Percentiles rank a stretch among this genome's conserved stretches.
These are phyloP conservation scores for Tilletia indica DNA, from an alignment of 1,284 basidiomycete genomes.

Conservation along the genomic window DNA sequence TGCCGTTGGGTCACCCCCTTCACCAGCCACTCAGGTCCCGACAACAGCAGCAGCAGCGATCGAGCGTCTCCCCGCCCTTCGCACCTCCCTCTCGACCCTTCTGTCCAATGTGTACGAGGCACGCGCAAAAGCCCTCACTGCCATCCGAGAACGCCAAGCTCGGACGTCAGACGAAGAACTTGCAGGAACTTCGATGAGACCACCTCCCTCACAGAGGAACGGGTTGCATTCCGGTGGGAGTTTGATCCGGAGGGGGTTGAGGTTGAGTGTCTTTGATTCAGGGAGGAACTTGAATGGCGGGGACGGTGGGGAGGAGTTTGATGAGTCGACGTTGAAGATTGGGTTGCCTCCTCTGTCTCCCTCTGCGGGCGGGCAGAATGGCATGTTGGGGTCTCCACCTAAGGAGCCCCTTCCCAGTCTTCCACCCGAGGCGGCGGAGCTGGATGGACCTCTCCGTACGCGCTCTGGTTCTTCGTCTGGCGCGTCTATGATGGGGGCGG, in stretches of 20 bases:
- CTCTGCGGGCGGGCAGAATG: neutral
- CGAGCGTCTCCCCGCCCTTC: conserved; percentile 7
- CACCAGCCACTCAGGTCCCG: neutral
- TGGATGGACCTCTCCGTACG: neutral
- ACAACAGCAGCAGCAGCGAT: neutral
- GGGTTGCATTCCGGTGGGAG: neutral
- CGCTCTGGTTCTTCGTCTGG: neutral
- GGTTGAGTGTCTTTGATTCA: no score
- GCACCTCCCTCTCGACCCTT: neutral
- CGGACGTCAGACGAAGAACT: neutral
- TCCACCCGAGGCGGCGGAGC: neutral
- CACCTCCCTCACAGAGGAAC: no score
- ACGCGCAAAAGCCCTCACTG: neutral
- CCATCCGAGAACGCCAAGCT: neutral
- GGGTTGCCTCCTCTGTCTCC: neutral
- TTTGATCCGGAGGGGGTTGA: no score
- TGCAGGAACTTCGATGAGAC: neutral
- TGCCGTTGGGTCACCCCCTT: neutral
- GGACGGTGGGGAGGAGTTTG: no score
- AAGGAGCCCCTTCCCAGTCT: conserved; percentile 1
- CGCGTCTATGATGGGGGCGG: neutral
- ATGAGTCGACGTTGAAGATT: no score
- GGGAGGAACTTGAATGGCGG: no score
- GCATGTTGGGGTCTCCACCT: neutral
- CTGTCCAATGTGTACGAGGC: neutral